These are phyloP conservation scores for Candida succiphila DNA, from an alignment of 805 yeast genomes.

Conservation along the genomic window DNA sequence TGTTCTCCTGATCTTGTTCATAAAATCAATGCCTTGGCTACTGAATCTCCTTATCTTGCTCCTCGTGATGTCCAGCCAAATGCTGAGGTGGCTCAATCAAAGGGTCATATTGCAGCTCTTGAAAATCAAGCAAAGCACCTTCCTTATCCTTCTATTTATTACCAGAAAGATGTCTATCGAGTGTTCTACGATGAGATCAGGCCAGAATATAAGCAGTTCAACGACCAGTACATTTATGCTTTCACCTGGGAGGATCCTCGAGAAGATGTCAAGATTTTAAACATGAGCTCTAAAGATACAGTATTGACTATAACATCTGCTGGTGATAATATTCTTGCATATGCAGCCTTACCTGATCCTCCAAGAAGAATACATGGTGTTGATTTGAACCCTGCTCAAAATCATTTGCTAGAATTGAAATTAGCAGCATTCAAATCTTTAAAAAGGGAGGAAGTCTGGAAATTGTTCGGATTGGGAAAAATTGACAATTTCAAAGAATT, in stretches of 20 bases:
- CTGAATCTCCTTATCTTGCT: constrained; percentile 74
- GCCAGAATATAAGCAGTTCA: constrained; percentile 61
- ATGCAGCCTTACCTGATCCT: constrained; percentile 61
- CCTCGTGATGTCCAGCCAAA: constrained; percentile 30
- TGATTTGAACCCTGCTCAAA: constrained; percentile 76
- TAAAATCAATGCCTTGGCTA: constrained; percentile 60
- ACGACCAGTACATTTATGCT: constrained; percentile 73
- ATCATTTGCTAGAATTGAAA: constrained; percentile 70
- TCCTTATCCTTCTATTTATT: constrained; percentile 75
- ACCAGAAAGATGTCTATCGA: constrained; percentile 70
- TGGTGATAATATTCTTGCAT: constrained; percentile 71
- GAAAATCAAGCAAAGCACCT: constrained; percentile 49
- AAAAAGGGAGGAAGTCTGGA: constrained; percentile 55
- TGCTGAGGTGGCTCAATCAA: constrained; percentile 33
- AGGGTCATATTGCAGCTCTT: constrained; percentile 74
- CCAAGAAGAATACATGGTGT: constrained; percentile 79
- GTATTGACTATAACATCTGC: constrained; percentile 81
- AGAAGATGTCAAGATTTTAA: constrained; percentile 62
- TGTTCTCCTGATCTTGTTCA: constrained; percentile 37
- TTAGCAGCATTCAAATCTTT: constrained; percentile 58
- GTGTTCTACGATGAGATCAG: constrained; percentile 69
- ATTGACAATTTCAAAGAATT: constrained; percentile 41
- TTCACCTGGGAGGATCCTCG: constrained; percentile 90
- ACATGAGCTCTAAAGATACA: constrained; percentile 53
- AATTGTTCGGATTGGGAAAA: constrained; percentile 67